phyloP scores from a whole-genome alignment of 2,329 filamentous ascomycete genomes.

The Hymenoscyphus fructigenus region DNA sequence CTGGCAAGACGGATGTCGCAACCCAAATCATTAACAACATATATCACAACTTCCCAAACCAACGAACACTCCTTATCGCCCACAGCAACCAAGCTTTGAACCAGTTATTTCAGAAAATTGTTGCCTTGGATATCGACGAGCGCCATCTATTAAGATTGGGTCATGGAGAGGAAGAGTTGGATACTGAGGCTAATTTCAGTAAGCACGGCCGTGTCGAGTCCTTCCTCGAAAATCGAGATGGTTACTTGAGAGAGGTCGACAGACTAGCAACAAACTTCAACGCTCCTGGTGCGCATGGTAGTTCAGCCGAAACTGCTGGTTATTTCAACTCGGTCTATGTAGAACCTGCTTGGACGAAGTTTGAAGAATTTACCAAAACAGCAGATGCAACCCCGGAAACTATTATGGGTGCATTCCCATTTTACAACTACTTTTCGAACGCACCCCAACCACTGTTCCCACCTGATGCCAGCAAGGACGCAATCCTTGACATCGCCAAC shows the following conservation, averaged over 20 bases:
- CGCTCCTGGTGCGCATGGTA: slow-evolving; percentile 91
- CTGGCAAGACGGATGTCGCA: slow-evolving; percentile 97
- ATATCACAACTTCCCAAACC: slow-evolving; percentile 94
- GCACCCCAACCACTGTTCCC: slow-evolving; percentile 85
- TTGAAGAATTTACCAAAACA: slow-evolving; percentile 63
- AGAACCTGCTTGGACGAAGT: slow-evolving; percentile 83
- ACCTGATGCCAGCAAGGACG: slow-evolving; percentile 59
- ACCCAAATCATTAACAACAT: slow-evolving; percentile 99
- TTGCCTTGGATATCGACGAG: slow-evolving; percentile 93
- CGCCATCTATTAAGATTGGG: slow-evolving; percentile 89
- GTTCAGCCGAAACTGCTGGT: slow-evolving; percentile 92
- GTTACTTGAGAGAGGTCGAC: slow-evolving; percentile 79
- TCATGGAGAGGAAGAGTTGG: slow-evolving; percentile 92
- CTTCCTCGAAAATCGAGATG: slow-evolving; percentile 83
- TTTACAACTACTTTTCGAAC: slow-evolving; percentile 82
- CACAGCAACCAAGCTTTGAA: slow-evolving; percentile 98
- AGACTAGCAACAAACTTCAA: slow-evolving; percentile 81
- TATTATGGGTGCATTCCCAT: slow-evolving; percentile 77
- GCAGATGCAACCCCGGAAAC: slow-evolving; percentile 57
- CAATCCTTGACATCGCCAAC: slow-evolving; percentile 71
- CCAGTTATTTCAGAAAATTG: slow-evolving; percentile 96
- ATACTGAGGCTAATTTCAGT: slow-evolving; percentile 83
- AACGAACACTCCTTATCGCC: slow-evolving; percentile 87
- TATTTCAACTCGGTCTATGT: slow-evolving; percentile 96
- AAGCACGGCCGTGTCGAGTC: slow-evolving; percentile 94